These are phyloP conservation scores for Medicago ruthenica DNA, from an alignment of 306 rosid genomes.

Conservation along the genomic window DNA sequence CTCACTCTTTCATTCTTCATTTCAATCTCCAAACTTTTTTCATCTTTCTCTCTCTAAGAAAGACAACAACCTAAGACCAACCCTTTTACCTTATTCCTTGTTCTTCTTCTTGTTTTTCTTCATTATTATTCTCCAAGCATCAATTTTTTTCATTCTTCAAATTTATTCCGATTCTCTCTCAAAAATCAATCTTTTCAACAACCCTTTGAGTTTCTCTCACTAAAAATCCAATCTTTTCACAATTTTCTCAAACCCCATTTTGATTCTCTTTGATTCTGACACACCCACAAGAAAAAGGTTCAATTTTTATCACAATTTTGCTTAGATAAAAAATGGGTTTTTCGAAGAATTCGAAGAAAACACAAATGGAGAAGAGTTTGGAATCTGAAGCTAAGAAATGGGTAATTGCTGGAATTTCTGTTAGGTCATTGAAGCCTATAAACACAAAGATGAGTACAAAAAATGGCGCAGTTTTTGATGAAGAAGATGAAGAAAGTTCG, in stretches of 20 bases:
- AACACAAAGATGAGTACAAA: constrained; percentile 58
- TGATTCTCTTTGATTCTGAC: constrained; percentile 30
- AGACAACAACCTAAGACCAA: constrained; percentile 39
- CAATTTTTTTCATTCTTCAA: constrained; percentile 5
- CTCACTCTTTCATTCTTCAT: constrained; percentile 17
- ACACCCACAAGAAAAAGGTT: constrained; percentile 23
- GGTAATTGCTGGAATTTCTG: constrained; percentile 76
- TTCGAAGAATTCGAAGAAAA: constrained; percentile 84
- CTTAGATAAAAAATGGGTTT: constrained; percentile 63
- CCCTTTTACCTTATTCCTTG: constrained; percentile 75
- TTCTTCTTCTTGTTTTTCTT: constrained; percentile 40
- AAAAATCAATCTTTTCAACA: constrained; percentile 44
- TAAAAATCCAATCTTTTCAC: constrained; percentile 36
- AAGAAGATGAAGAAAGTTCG: constrained; percentile 52
- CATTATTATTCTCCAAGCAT: constrained; percentile 36
- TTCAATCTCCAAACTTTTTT: constrained; percentile 37
- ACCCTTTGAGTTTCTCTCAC: constrained; percentile 31
- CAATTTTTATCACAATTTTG: not conserved
- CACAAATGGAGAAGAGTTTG: constrained; percentile 61
- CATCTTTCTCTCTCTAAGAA: constrained; percentile 35
- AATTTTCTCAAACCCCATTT: not conserved
- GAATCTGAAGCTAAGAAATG: constrained; percentile 78
- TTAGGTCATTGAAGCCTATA: constrained; percentile 72
- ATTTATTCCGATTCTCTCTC: constrained; percentile 44
- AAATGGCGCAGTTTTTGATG: constrained; percentile 29